Conservation (phyloP, 331 rosid genomes). For the Pyracantha coccinea region DNA sequence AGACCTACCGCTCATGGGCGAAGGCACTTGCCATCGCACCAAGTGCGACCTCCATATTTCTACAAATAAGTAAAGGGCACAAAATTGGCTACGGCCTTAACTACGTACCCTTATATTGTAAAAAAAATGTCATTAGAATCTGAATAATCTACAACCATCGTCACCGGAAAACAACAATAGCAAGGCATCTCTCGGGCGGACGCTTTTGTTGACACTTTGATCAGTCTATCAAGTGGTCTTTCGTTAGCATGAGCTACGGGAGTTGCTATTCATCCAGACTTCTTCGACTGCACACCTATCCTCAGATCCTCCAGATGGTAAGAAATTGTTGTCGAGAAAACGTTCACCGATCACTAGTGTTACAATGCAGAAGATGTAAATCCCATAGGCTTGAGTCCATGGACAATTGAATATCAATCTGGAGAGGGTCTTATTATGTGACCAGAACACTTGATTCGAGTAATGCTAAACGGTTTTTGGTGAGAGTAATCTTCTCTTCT, state of each 20-base stretch:
- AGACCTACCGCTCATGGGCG: too few species aligned
- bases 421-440: slow-evolving; percentile 12
- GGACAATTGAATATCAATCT: background rate
- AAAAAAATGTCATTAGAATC: background rate
- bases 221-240: background rate
- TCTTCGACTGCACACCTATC: background rate
- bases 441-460: slow-evolving; percentile 44
- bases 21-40: too few species aligned
- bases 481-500: slow-evolving; percentile 76
- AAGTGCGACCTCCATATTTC: too few species aligned
- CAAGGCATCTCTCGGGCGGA: background rate
- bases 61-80: background rate
- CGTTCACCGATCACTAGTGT: background rate
- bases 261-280: background rate
- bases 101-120: background rate
- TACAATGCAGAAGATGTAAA: background rate
- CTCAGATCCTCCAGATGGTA: too few species aligned
- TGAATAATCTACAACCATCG: background rate
- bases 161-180: background rate
- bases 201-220: background rate
- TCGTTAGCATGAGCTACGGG: background rate
- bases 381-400: background rate
- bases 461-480: slow-evolving; percentile 64
- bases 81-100: background rate
- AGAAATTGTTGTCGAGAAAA: background rate